Base-by-base conservation (phyloP, 371 early-diverging fungal genomes). In the Mucor piriformis region DNA sequence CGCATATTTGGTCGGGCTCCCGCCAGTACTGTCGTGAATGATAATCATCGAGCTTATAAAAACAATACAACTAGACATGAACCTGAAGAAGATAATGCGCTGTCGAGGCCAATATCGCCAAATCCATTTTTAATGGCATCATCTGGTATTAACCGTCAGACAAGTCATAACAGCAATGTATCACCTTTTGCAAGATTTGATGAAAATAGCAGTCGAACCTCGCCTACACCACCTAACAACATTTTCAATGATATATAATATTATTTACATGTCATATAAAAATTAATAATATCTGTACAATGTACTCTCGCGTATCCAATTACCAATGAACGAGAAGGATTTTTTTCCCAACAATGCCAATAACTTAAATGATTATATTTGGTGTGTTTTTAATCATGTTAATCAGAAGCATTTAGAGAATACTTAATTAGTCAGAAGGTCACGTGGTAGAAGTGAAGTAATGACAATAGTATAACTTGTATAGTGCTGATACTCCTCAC, bases 101-200 rank as follows among this genome's bases (percentile, higher is more conserved):
- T 63, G 6, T 70, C 73, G 2, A 64, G 73, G 25, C 64, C 73
- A 0, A 66, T 62, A 10, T 73, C 76, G 3, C 73, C 73, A 6
- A 69, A 64, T 21, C 65, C 66, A 10, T 66, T 67, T 23, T 40
- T 59, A 8, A 51, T 44, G 32, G 52, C 54, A 10, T 27, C 48
- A 12, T 21, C 55, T 35, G 51, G 48, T 8, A 37, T 50, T 33
- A 59, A 37, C 27, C 67, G 42, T 6, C 40, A 54, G 13, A 35
- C 43, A 7, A 47, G 43, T 46, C 18, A 32, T 49, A 55, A 20
- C 34, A 50, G 20, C 24, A 56, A 44, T 29, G 34, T 35, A 2
- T 67, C 71, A 5, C 70, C 71, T 6, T 70, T 73, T 52, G 40
- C 68, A 13, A 59, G 68, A 18, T 65, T 64, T 38, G 63, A 67